Percentiles rank a stretch among this genome's conserved stretches.
These are phyloP conservation scores for Termitomyces sp. DNA, from an alignment of 1,284 basidiomycete genomes.

Conservation along the genomic window DNA sequence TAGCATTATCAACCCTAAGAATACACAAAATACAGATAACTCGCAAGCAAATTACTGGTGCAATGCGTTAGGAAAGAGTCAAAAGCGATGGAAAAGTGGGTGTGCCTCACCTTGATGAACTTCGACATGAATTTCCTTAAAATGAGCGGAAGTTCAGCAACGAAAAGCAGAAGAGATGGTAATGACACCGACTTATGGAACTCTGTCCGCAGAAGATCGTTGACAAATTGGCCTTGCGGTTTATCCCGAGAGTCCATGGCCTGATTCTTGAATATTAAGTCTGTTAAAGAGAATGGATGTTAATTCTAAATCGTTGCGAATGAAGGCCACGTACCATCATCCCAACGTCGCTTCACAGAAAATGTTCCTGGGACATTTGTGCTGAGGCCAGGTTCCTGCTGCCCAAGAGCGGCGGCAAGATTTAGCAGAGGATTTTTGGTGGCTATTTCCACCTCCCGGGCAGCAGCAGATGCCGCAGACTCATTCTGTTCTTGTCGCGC, in stretches of 20 bases:
- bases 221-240: conserved; percentile 79
- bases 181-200: conserved; percentile 75
- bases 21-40: conserved; percentile 13
- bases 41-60: conserved; percentile 5
- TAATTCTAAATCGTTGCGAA: not conserved
- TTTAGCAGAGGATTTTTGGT: conserved; percentile 83
- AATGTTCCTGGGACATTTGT: conserved; percentile 81
- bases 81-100: not conserved
- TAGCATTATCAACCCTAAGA: conserved; percentile 12
- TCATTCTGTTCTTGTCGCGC: conserved; percentile 76
- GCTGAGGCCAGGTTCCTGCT: conserved; percentile 58
- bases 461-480: conserved; percentile 58
- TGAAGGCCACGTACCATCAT: conserved; percentile 65
- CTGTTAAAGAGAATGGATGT: conserved; percentile 32
- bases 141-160: conserved; percentile 7
- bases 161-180: conserved; percentile 2
- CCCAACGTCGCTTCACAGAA: conserved; percentile 90
- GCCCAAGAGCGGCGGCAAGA: conserved; percentile 82
- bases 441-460: conserved; percentile 78
- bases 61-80: not conserved
- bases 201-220: conserved; percentile 87
- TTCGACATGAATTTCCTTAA: conserved; percentile 73
- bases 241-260: conserved; percentile 63
- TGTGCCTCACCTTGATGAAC: conserved; percentile 60
- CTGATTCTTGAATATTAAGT: conserved; percentile 97